Conservation (phyloP, 1,284 basidiomycete genomes). For the Neolentinus lepideus region DNA sequence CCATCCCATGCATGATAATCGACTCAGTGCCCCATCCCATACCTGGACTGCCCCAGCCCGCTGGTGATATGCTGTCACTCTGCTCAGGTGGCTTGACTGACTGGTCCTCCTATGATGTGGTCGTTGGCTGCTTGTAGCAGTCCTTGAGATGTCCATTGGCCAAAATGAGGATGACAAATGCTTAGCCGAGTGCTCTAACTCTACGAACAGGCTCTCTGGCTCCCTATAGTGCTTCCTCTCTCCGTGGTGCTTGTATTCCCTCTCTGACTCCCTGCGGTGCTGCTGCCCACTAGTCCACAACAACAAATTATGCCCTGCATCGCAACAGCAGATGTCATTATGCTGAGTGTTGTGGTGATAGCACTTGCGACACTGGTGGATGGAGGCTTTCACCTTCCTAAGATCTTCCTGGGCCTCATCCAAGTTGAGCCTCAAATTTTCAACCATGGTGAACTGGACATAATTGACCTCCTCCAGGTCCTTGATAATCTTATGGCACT, state of each 20-base stretch:
- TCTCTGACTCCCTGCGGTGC: background rate
- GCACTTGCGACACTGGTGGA: background rate
- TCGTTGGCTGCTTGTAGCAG: too few species aligned
- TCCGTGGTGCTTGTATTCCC: background rate
- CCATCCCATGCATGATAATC: too few species aligned
- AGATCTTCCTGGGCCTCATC: too few species aligned
- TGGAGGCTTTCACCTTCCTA: background rate
- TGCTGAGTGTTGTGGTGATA: background rate
- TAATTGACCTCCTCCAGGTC: background rate
- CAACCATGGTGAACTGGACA: background rate
- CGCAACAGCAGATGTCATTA: background rate
- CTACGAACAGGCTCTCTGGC: background rate
- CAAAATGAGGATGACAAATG: background rate
- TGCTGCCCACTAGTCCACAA: too few species aligned
- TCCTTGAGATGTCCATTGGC: too few species aligned
- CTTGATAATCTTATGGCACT: background rate
- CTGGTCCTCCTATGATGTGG: too few species aligned
- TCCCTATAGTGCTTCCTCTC: background rate
- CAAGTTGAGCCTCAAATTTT: background rate
- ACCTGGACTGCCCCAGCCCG: too few species aligned
- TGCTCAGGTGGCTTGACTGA: too few species aligned
- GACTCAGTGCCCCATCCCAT: too few species aligned
- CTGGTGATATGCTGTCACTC: too few species aligned
- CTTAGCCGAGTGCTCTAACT: background rate
- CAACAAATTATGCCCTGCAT: background rate